These are phyloP conservation scores for Boehmeria nivea DNA, from an alignment of 306 rosid genomes.

Conservation along the genomic window DNA sequence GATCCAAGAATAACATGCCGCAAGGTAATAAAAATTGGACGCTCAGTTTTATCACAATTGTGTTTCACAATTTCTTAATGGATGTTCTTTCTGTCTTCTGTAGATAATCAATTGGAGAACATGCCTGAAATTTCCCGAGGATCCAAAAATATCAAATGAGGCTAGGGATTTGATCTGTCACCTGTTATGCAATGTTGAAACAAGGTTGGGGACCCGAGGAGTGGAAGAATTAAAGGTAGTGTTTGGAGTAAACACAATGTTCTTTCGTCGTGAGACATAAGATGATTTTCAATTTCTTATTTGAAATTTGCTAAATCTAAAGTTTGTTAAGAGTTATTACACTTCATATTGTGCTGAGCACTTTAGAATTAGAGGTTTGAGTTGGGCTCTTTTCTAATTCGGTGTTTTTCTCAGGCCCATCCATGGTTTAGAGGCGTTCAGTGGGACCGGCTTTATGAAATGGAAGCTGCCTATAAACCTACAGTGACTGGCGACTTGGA, in stretches of 20 bases:
- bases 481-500: conserved; percentile 82
- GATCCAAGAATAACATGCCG: conserved; percentile 99
- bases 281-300: too few species aligned
- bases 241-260: conserved; percentile 14
- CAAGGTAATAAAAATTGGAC: conserved; percentile 49
- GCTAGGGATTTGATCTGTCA: conserved; percentile 79
- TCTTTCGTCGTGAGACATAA: too few species aligned
- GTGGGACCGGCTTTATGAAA: conserved; percentile 95
- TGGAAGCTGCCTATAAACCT: conserved; percentile 87
- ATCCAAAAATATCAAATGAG: conserved; percentile 77
- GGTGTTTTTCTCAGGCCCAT: conserved; percentile 63
- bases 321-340: too few species aligned
- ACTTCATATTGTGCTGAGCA: background rate
- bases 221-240: conserved; percentile 91
- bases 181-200: conserved; percentile 87
- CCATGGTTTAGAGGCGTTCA: conserved; percentile 80
- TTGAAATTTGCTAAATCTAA: too few species aligned
- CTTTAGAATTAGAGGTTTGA: background rate
- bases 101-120: conserved; percentile 98
- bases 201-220: conserved; percentile 86
- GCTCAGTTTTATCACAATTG: conserved; percentile 16
- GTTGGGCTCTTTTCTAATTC: conserved; percentile 8
- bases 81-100: conserved; percentile 17
- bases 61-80: conserved; percentile 15
- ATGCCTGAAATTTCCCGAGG: conserved; percentile 89